These are phyloP conservation scores for Lojkania enalia DNA, from an alignment of 2,329 filamentous ascomycete species.

Conservation along the genomic window DNA sequence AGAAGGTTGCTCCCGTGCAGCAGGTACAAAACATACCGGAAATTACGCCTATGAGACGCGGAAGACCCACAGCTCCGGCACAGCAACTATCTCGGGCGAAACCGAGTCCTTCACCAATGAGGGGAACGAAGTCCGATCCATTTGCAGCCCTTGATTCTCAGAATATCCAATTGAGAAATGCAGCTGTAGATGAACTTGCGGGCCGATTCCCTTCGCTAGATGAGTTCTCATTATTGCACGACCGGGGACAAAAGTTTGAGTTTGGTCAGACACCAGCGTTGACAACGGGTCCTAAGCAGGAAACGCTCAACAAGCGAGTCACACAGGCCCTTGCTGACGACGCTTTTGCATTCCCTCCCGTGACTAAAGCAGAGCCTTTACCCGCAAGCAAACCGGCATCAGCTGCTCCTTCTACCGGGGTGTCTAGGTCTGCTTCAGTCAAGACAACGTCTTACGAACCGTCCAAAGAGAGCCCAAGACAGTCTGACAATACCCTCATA, in stretches of 20 bases:
- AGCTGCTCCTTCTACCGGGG: constrained; percentile 33
- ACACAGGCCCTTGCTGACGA: constrained; percentile 81
- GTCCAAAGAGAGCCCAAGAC: constrained; percentile 28
- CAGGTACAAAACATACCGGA: constrained; percentile 78
- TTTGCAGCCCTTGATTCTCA: constrained; percentile 86
- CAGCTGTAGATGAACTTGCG: constrained; percentile 76
- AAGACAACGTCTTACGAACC: constrained; percentile 32
- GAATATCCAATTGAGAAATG: constrained; percentile 50
- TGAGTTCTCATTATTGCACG: constrained; percentile 87
- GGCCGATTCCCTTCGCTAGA: constrained; percentile 87
- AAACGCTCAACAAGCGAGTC: constrained; percentile 66
- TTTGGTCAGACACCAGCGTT: constrained; percentile 60
- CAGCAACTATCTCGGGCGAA: constrained; percentile 52
- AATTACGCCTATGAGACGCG: constrained; percentile 90
- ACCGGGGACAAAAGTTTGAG: constrained; percentile 80
- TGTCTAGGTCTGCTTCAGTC: constrained; percentile 38
- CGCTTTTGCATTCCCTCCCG: constrained; percentile 65
- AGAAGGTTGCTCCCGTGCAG: constrained; percentile 75
- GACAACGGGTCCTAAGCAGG: constrained; percentile 50
- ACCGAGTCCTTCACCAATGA: constrained; percentile 69
- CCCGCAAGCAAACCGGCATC: constrained; percentile 34
- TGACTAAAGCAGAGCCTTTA: constrained; percentile 29
- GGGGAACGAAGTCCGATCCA: constrained; percentile 74
- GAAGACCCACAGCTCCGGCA: constrained; percentile 65
- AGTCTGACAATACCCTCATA: constrained; percentile 32